Percentiles rank a stretch among this genome's conserved stretches.
Evolutionary conservation across 345 rosid genomes (phyloP).

Genomic region (Syzygium jambos): DNA sequence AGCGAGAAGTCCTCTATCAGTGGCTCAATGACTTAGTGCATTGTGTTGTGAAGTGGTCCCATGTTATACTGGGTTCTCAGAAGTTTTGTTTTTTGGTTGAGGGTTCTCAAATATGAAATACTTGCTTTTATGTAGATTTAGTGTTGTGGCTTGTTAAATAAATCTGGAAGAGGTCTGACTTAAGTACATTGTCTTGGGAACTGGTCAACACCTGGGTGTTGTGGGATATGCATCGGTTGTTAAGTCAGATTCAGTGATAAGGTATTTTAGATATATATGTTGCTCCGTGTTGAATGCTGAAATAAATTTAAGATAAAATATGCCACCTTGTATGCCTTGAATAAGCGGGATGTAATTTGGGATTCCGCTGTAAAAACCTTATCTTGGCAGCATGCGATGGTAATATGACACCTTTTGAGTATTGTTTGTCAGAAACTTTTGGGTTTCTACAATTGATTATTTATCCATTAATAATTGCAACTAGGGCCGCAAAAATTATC

Average conservation of each 20-base stretch:
- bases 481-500: not conserved
- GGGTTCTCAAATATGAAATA: not conserved
- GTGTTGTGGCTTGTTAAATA: not conserved
- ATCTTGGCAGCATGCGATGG: too few species aligned
- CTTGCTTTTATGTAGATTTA: not conserved
- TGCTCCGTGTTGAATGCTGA: not conserved
- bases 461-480: not conserved
- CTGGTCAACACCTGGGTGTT: not conserved
- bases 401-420: too few species aligned
- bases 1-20: too few species aligned
- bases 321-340: not conserved
- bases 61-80: not conserved
- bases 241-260: not conserved
- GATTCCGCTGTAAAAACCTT: not conserved
- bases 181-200: not conserved
- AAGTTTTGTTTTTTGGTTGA: not conserved
- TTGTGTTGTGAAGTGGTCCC: not conserved
- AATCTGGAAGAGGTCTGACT: not conserved
- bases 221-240: not conserved
- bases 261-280: not conserved
- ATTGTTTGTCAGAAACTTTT: not conserved
- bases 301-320: not conserved
- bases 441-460: not conserved
- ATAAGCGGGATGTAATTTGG: not conserved
- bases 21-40: not conserved